phyloP scores from a whole-genome alignment of 164 flowering plant species.

The Magnolia sinica region DNA sequence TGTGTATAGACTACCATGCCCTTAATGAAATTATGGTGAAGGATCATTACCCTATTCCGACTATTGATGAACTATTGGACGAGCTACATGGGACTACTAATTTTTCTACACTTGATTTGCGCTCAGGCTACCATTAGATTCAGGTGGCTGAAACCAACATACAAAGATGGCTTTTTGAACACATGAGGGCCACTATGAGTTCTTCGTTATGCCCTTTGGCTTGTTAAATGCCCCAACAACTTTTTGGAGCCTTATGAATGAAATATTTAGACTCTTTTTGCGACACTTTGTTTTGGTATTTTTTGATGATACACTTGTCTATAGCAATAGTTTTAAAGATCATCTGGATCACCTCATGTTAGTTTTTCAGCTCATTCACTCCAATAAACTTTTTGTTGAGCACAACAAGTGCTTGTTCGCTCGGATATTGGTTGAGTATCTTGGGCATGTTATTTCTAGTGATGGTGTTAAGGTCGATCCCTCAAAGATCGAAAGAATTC shows the following conservation, averaged over 20 bases:
- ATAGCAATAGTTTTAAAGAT: not conserved
- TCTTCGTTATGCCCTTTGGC: not conserved
- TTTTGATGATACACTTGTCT: not conserved
- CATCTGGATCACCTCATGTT: not conserved
- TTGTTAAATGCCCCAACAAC: not conserved
- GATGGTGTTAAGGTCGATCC: not conserved
- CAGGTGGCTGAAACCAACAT: too few relatives aligned
- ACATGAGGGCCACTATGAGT: not conserved
- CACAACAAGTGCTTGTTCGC: not conserved
- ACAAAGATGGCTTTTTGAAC: not conserved
- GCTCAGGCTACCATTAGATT: not conserved
- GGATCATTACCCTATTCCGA: not conserved
- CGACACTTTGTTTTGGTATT: not conserved
- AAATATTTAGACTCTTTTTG: not conserved
- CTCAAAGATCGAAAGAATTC: not conserved
- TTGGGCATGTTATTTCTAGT: conserved; percentile 2
- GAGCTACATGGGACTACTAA: not conserved
- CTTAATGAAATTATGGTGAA: not conserved
- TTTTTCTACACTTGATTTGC: not conserved
- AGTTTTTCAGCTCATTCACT: not conserved
- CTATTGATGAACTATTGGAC: not conserved
- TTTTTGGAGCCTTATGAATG: not conserved
- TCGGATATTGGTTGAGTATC: not conserved
- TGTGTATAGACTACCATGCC: not conserved
- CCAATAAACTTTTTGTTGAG: not conserved